phyloP scores from a whole-genome alignment of 306 rosid genomes.

The Lupinus albus region DNA sequence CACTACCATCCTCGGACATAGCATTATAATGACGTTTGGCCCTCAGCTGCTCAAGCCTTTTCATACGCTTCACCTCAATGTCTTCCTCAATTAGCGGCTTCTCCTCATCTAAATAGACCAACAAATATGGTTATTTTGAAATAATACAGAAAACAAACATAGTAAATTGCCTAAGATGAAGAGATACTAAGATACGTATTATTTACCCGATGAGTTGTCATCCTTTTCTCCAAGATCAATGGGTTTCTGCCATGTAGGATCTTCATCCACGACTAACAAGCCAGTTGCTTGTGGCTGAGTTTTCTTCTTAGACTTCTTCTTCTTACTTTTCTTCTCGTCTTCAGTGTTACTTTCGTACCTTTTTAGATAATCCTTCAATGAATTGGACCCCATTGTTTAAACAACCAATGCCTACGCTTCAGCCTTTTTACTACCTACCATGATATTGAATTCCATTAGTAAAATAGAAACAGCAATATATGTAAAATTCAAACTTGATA shows the following conservation, averaged over 20 bases:
- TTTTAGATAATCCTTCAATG: constrained; percentile 75
- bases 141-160: constrained; percentile 13
- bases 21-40: constrained; percentile 68
- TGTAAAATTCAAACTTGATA: constrained; percentile 9
- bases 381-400: constrained; percentile 49
- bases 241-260: constrained; percentile 88
- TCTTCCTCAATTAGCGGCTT: constrained; percentile 77
- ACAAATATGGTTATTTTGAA: constrained; percentile 5
- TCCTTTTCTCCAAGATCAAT: constrained; percentile 60
- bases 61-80: constrained; percentile 87
- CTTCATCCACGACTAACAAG: constrained; percentile 75
- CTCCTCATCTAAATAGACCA: constrained; percentile 57
- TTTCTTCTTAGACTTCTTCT: constrained; percentile 47
- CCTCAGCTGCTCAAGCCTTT: constrained; percentile 72
- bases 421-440: constrained; percentile 35
- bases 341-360: constrained; percentile 62
- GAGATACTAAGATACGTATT: neutral
- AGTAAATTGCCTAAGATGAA: constrained; percentile 9
- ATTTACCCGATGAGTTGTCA: constrained; percentile 55
- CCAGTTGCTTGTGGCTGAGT: constrained; percentile 54
- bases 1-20: constrained; percentile 91
- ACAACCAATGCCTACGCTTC: constrained; percentile 41
- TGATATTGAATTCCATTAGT: constrained; percentile 9
- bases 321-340: constrained; percentile 55
- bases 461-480: neutral